Conservation (phyloP, 306 rosid species). For the Vigna radiata region DNA sequence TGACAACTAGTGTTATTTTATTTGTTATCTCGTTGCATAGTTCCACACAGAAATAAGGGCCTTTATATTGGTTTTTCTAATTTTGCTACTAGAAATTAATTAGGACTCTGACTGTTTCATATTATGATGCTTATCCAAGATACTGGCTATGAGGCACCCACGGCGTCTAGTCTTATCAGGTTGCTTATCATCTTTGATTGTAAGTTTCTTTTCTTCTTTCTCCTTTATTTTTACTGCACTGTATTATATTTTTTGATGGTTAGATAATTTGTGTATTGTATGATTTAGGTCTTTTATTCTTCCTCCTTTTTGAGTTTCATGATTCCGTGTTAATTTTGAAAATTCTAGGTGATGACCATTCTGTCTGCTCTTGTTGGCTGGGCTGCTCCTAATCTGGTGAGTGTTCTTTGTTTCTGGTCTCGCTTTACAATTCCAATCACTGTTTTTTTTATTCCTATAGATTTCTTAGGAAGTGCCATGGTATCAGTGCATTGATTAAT, state of each 20-base stretch:
- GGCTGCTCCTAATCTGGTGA: constrained; percentile 97
- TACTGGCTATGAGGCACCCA: constrained; percentile 95
- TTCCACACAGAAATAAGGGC: background rate
- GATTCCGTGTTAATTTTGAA: constrained; percentile 31
- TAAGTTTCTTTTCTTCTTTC: constrained; percentile 49
- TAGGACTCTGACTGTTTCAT: constrained; percentile 35
- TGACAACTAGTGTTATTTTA: background rate
- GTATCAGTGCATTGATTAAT: background rate
- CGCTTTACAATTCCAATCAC: constrained; percentile 12
- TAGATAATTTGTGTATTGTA: background rate
- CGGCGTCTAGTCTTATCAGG: constrained; percentile 87
- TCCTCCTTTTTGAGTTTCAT: constrained; percentile 11
- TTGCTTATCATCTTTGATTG: constrained; percentile 83
- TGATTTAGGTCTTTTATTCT: background rate
- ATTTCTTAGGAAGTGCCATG: background rate
- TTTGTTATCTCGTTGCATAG: constrained; percentile 6
- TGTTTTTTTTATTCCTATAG: constrained; percentile 15
- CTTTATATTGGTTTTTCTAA: background rate
- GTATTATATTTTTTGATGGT: background rate
- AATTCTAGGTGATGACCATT: constrained; percentile 85
- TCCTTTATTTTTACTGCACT: background rate
- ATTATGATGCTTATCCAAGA: constrained; percentile 57
- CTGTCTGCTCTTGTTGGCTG: constrained; percentile 93
- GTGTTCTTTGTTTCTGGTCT: constrained; percentile 29
- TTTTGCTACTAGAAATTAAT: constrained; percentile 18